Evolutionary conservation across 441 rosid species (phyloP), one percentile per base, ranked within the genome.

Genomic region (Pelargonium fulgidum): DNA sequence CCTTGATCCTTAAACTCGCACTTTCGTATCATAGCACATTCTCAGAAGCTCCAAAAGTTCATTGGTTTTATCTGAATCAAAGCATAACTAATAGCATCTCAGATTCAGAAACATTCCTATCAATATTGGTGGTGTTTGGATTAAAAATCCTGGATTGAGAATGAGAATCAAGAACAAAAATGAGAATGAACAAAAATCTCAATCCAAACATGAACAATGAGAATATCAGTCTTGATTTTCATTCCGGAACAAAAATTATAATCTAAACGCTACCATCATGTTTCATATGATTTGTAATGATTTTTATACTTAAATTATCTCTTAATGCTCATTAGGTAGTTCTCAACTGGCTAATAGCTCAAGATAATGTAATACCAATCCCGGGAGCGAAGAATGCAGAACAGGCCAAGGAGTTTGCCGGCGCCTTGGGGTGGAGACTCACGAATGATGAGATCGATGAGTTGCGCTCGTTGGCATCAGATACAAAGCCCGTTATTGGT

Each of bases 311-410:
- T 3, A 16, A 52, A 24, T 2, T 10, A 48, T 48, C 12, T 48
- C 54, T 48, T 48, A n/a, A 48, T 48, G 54, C 54, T 48, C 39
- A 48, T n/a, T 13, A 91, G 99, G 96, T 93, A n/a, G 92, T 20
- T 71, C 82, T 91, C 70, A 94, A 94, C 81, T 94, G 99, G 99
- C 82, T 94, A 75, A 80, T 90, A 74, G 92, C 92, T 12, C 99
- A 90, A 73, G 96, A 81, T 42, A 94, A 90, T 68, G 92, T 91
- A 9, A 85, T 87, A 69, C 99, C 99, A 11, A 94, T 94, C 77
- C 97, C 99, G 0, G 99, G 99, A 78, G 99, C 97, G 71, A 93
- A 85, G 75, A 88, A 72, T 45, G 86, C 86, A 2, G 86, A 88
- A 70, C 99, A 93, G 73, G 96, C 91, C 0, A 73, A 62, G 65